Conservation (phyloP, 1,139 yeast genomes). For the Meyerozyma smithsonii region DNA sequence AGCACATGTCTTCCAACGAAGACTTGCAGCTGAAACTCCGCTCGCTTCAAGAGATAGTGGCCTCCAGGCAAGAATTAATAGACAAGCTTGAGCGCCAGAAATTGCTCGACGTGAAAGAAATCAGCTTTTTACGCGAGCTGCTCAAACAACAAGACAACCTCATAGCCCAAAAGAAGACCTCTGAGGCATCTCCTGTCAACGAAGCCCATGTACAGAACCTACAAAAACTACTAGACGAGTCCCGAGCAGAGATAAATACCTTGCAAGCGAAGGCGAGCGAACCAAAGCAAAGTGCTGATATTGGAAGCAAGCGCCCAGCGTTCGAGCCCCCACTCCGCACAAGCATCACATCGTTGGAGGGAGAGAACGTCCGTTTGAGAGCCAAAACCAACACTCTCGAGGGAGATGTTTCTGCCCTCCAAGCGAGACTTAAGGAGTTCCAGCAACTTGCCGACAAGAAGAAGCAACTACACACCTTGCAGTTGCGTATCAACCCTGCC, state of each 20-base stretch:
- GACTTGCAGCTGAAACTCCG: conserved; percentile 18
- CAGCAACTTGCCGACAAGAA: conserved; percentile 25
- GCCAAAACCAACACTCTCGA: conserved; percentile 35
- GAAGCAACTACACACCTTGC: conserved; percentile 48
- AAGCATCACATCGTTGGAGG: conserved; percentile 23
- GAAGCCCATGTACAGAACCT: conserved; percentile 40
- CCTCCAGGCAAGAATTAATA: conserved; percentile 26
- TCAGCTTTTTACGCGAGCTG: conserved; percentile 50
- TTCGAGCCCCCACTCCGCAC: conserved; percentile 17
- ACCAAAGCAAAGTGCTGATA: conserved; percentile 16
- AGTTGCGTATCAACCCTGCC: conserved; percentile 67
- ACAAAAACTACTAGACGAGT: conserved; percentile 51
- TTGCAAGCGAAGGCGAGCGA: conserved; percentile 26
- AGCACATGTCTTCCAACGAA: conserved; percentile 12
- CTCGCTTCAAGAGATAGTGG: conserved; percentile 21
- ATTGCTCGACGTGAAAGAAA: conserved; percentile 54
- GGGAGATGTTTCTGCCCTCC: conserved; percentile 27
- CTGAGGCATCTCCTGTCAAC: conserved; percentile 19
- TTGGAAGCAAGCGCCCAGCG: conserved; percentile 24
- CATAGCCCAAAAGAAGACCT: conserved; percentile 17
- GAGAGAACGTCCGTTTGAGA: conserved; percentile 37
- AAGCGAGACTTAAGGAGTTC: conserved; percentile 29
- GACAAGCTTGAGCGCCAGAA: conserved; percentile 51
- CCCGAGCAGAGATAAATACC: conserved; percentile 48
- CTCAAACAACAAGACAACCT: conserved; percentile 28